A percentile compares a stretch with the other conserved stretches of the same genome.
Conservation (phyloP, 805 yeast genomes). For the Kockiozyma suomiensis region DNA sequence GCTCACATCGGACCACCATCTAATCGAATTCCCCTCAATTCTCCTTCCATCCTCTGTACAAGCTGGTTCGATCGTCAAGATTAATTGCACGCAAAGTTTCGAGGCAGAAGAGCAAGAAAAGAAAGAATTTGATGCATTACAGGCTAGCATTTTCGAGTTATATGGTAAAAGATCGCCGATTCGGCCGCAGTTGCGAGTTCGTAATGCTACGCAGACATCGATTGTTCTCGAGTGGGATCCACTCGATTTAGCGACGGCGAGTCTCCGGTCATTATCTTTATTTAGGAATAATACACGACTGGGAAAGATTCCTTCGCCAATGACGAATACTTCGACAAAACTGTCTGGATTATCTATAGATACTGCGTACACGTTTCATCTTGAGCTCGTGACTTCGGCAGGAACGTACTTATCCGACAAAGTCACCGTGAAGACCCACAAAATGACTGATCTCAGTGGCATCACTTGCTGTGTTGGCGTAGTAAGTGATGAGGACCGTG, state of each 20-base stretch:
- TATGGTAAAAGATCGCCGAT: conserved; percentile 77
- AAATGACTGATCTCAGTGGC: conserved; percentile 93
- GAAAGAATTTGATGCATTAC: conserved; percentile 61
- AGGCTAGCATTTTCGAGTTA: conserved; percentile 67
- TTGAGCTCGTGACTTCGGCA: conserved; percentile 83
- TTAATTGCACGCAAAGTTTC: conserved; percentile 77
- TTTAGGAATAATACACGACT: conserved; percentile 69
- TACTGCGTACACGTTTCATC: conserved; percentile 73
- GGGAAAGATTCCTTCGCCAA: conserved; percentile 83
- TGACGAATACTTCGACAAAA: conserved; percentile 76
- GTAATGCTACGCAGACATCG: conserved; percentile 89
- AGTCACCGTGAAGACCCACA: conserved; percentile 78
- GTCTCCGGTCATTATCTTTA: conserved; percentile 70
- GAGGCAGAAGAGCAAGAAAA: conserved; percentile 65
- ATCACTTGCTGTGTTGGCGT: conserved; percentile 90
- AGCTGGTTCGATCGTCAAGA: conserved; percentile 89
- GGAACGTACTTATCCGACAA: conserved; percentile 76
- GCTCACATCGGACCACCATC: conserved; percentile 87
- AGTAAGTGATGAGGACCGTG: conserved; percentile 50
- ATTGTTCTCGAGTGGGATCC: conserved; percentile 95
- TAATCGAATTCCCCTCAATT: conserved; percentile 95
- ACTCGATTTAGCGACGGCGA: conserved; percentile 79
- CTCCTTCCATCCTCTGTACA: conserved; percentile 84
- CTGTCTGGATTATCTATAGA: conserved; percentile 90
- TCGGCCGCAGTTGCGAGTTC: conserved; percentile 65